These are phyloP conservation scores for Fusarium odoratissimum DNA, from an alignment of 2,329 filamentous ascomycete genomes.

Conservation along the genomic window DNA sequence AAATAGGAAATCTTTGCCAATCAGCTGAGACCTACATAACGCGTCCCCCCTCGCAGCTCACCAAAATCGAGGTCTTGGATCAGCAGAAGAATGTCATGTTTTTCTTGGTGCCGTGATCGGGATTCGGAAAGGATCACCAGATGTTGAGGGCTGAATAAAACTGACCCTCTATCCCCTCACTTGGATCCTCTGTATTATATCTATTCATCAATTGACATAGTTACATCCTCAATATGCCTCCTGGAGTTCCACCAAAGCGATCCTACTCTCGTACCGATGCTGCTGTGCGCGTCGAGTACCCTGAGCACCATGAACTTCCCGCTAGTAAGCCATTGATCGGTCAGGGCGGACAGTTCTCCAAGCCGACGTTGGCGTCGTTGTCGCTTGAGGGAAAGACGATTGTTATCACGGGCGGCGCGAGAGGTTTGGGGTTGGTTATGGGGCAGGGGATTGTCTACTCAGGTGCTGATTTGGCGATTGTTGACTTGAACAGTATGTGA, in stretches of 20 bases:
- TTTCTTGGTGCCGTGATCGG: not conserved
- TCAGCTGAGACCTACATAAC: conserved; percentile 2
- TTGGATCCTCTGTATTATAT: not conserved
- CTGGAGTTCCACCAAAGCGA: conserved; percentile 28
- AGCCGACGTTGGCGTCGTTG: conserved; percentile 85
- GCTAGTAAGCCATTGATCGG: conserved; percentile 76
- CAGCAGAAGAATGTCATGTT: not conserved
- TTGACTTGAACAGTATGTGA: conserved; percentile 86
- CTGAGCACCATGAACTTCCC: conserved; percentile 77
- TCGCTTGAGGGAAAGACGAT: conserved; percentile 85
- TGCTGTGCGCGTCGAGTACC: conserved; percentile 81
- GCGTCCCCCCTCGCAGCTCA: not conserved
- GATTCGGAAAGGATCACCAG: conserved; percentile 2
- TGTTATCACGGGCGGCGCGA: conserved; percentile 88
- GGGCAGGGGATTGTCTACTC: conserved; percentile 89
- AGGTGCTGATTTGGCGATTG: conserved; percentile 88
- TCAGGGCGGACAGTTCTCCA: conserved; percentile 81
- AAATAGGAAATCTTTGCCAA: not conserved
- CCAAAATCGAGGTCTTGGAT: not conserved
- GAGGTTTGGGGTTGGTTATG: conserved; percentile 92
- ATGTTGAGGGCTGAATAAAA: conserved; percentile 7
- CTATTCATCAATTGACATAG: not conserved
- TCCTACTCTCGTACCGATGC: conserved; percentile 82
- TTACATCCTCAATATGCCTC: conserved; percentile 11
- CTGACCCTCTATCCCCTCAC: not conserved